Percentiles rank a stretch among this genome's conserved stretches.
Evolutionary conservation across 768 basidiomycete species (phyloP).

Genomic region (Agrocybe chaxingu): DNA sequence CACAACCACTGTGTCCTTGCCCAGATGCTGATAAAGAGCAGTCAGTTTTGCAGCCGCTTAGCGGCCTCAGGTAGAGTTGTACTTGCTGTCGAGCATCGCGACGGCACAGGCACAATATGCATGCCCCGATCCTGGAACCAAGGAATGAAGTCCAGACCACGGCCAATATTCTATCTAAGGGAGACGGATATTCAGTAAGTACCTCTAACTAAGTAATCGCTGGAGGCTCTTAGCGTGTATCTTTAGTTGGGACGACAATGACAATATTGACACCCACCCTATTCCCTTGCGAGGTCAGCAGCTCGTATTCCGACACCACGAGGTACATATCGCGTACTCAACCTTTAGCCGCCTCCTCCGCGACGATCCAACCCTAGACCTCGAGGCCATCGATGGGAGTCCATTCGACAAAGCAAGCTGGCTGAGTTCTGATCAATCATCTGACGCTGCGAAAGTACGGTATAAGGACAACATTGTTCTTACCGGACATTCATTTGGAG

Average conservation of each 20-base stretch:
- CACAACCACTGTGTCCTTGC: neutral
- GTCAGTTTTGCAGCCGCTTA: conserved; percentile 68
- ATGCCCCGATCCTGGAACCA: conserved; percentile 32
- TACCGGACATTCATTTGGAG: conserved; percentile 46
- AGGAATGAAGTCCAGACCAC: conserved; percentile 22
- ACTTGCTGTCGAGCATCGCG: conserved; percentile 78
- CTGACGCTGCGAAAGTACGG: conserved; percentile 25
- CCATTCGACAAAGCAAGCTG: conserved; percentile 39
- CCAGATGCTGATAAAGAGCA: conserved; percentile 15
- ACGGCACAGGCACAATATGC: conserved; percentile 66
- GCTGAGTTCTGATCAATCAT: conserved; percentile 20
- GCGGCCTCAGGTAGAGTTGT: conserved; percentile 82
- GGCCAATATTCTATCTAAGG: conserved; percentile 47
- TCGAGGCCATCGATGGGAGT: conserved; percentile 36
- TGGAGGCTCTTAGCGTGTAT: neutral
- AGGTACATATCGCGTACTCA: conserved; percentile 63
- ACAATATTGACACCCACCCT: conserved; percentile 22
- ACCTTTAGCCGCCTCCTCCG: conserved; percentile 55
- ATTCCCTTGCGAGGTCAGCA: conserved; percentile 65
- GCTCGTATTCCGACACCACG: conserved; percentile 63
- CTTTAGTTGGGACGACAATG: conserved; percentile 26
- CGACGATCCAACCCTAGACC: conserved; percentile 25
- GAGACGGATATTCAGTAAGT: conserved; percentile 56
- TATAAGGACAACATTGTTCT: conserved; percentile 34
- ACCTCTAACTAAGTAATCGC: neutral